Evolutionary conservation across 805 yeast genomes (phyloP).

Genomic region (Candida coquimbonensis): DNA sequence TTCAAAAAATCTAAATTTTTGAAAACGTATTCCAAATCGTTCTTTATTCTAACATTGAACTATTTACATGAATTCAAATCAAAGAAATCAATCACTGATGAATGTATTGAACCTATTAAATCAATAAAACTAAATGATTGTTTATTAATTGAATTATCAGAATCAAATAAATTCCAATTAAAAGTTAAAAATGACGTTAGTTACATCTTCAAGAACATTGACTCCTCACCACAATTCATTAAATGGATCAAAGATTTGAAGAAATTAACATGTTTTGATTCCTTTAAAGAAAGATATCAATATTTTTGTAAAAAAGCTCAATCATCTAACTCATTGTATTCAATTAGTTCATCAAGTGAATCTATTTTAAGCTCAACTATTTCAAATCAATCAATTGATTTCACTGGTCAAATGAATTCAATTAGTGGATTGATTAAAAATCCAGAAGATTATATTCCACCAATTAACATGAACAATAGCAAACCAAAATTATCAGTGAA

Average conservation of each 20-base stretch:
- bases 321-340: not conserved
- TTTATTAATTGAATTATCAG: constrained; percentile 72
- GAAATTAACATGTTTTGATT: constrained; percentile 38
- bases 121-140: constrained; percentile 74
- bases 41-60: constrained; percentile 83
- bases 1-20: constrained; percentile 86
- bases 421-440: not conserved
- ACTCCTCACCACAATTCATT: constrained; percentile 69
- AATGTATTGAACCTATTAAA: constrained; percentile 70
- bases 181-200: constrained; percentile 44
- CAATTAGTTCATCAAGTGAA: too few species aligned
- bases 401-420: constrained; percentile 8
- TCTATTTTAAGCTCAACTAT: not conserved
- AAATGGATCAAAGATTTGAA: constrained; percentile 68
- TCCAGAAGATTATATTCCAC: not conserved
- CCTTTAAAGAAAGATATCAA: constrained; percentile 13
- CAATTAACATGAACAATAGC: not conserved
- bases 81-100: constrained; percentile 52
- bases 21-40: constrained; percentile 79
- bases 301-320: constrained; percentile 3
- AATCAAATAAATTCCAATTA: constrained; percentile 45
- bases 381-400: not conserved
- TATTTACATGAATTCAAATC: constrained; percentile 82
- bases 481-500: constrained; percentile 1
- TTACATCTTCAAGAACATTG: constrained; percentile 70